These are phyloP conservation scores for Mucor sp. DNA, from an alignment of 371 early-diverging fungal species.

Conservation along the genomic window DNA sequence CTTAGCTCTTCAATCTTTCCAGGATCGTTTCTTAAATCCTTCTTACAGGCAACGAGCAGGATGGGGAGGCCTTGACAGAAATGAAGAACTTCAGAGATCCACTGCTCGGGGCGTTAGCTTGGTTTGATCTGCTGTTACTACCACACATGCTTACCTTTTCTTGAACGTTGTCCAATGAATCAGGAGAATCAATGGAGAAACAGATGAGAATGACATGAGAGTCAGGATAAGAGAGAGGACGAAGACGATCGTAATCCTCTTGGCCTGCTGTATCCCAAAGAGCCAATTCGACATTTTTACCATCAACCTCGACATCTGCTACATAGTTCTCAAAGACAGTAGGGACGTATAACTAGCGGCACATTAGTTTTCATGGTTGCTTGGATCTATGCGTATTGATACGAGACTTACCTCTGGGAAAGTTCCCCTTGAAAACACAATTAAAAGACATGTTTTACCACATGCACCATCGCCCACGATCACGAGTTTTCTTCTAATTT, in stretches of 20 bases:
- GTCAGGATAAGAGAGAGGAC: conserved; percentile 91
- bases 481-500: conserved; percentile 93
- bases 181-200: conserved; percentile 83
- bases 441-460: conserved; percentile 97
- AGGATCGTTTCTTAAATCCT: conserved; percentile 86
- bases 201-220: conserved; percentile 90
- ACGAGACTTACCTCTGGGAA: conserved; percentile 82
- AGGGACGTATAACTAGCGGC: conserved; percentile 74
- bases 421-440: conserved; percentile 89
- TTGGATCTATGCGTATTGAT: background rate
- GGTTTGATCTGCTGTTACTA: background rate
- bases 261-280: conserved; percentile 98
- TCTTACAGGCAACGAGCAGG: conserved; percentile 88
- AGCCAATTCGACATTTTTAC: conserved; percentile 50
- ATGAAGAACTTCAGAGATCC: conserved; percentile 91
- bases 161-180: conserved; percentile 85
- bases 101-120: conserved; percentile 51
- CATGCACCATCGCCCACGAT: conserved; percentile 98
- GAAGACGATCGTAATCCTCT: conserved; percentile 90
- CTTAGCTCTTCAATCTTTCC: conserved; percentile 73
- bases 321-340: conserved; percentile 98
- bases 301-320: conserved; percentile 82
- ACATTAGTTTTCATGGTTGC: background rate
- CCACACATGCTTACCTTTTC: conserved; percentile 54
- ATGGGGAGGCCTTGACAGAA: conserved; percentile 88